Evolutionary conservation across 352 stramenopile species (phyloP).

Genomic region (Globisporangium uncinulatum): DNA sequence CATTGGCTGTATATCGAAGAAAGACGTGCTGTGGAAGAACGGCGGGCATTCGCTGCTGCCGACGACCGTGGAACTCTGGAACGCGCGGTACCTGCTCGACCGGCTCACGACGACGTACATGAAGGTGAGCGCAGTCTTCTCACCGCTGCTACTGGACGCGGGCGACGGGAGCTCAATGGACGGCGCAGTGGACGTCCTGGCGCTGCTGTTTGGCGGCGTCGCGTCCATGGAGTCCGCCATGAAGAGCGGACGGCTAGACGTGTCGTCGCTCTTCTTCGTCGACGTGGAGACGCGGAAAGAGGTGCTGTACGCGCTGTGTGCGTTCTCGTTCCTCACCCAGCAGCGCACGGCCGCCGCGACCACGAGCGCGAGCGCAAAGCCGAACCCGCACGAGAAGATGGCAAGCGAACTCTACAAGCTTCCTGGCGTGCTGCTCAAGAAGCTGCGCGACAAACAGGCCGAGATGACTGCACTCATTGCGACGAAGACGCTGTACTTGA

Average conservation of each 20-base stretch:
- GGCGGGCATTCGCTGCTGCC: conserved; percentile 82
- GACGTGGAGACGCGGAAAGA: conserved; percentile 56
- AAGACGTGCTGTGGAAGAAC: conserved; percentile 91
- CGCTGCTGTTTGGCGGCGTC: conserved; percentile 69
- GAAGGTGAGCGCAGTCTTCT: conserved; percentile 28
- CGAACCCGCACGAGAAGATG: conserved; percentile 35
- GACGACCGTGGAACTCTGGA: conserved; percentile 55
- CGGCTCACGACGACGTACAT: conserved; percentile 58
- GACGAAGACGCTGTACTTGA: conserved; percentile 71
- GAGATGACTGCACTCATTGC: conserved; percentile 51
- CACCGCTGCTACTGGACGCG: conserved; percentile 19
- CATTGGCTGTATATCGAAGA: conserved; percentile 58
- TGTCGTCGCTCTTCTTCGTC: conserved; percentile 75
- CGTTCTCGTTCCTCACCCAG: conserved; percentile 76
- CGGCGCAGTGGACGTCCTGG: conserved; percentile 58
- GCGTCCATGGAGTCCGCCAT: conserved; percentile 74
- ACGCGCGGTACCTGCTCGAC: conserved; percentile 64
- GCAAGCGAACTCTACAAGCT: conserved; percentile 65
- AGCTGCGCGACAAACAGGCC: conserved; percentile 45
- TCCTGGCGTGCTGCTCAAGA: conserved; percentile 51
- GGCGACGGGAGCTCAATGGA: conserved; percentile 16
- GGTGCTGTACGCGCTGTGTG: conserved; percentile 69
- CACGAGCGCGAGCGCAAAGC: neutral
- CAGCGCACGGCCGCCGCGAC: conserved; percentile 31
- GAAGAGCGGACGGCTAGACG: conserved; percentile 67